These are phyloP conservation scores for Taiwanofungus camphoratus DNA, from an alignment of 1,284 basidiomycete species.

Conservation along the genomic window DNA sequence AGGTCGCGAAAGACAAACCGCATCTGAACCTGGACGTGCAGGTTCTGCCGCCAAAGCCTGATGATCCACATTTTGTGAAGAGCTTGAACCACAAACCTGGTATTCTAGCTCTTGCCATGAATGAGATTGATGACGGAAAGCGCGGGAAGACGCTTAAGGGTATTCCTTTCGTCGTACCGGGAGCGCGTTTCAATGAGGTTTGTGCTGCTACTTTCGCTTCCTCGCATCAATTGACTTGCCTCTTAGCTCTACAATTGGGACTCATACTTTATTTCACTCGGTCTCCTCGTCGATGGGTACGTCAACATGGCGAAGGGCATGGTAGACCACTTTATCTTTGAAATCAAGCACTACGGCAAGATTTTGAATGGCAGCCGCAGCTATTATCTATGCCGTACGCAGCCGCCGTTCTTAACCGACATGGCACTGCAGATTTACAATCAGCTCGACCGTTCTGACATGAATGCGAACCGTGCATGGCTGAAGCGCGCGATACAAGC, in stretches of 20 bases:
- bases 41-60: constrained; percentile 78
- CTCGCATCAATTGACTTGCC: constrained; percentile 1
- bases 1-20: constrained; percentile 77
- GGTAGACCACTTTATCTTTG: constrained; percentile 98
- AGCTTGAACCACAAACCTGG: constrained; percentile 93
- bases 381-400: constrained; percentile 93
- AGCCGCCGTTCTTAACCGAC: constrained; percentile 98
- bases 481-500: constrained; percentile 93
- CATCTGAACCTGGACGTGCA: constrained; percentile 90
- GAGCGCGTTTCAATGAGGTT: constrained; percentile 97
- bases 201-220: constrained; percentile 19
- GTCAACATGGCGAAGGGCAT: constrained; percentile 93
- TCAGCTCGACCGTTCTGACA: constrained; percentile 83
- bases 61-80: constrained; percentile 88
- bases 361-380: constrained; percentile 75
- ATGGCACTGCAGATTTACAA: constrained; percentile 98
- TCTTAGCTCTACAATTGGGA: constrained; percentile 85
- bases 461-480: constrained; percentile 84
- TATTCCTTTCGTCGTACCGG: constrained; percentile 95
- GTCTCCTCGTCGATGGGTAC: constrained; percentile 91
- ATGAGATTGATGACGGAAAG: constrained; percentile 77
- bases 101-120: constrained; percentile 93
- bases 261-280: constrained; percentile 91
- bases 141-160: constrained; percentile 83
- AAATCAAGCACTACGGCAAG: constrained; percentile 97